Conservation (phyloP, 2,329 filamentous ascomycete genomes). For the Stemphylium beticola region DNA sequence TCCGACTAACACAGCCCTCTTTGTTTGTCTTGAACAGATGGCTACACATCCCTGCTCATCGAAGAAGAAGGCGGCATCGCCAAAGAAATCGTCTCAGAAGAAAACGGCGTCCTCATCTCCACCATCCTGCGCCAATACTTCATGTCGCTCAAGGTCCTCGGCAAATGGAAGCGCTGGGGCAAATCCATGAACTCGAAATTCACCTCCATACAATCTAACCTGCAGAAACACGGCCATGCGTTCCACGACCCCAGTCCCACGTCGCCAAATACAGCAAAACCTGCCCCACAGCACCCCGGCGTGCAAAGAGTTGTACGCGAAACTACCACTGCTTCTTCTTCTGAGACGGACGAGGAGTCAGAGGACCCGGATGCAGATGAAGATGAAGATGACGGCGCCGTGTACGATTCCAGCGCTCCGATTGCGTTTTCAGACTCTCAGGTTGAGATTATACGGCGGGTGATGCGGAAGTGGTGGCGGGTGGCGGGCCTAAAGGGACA, state of each 20-base stretch:
- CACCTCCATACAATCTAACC: slow-evolving; percentile 66
- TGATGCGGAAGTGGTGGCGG: slow-evolving; percentile 75
- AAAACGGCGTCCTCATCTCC: slow-evolving; percentile 85
- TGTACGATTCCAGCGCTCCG: slow-evolving; percentile 56
- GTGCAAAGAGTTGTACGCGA: slow-evolving; percentile 12
- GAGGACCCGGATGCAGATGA: slow-evolving; percentile 46
- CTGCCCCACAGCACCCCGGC: slow-evolving; percentile 17
- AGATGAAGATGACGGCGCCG: slow-evolving; percentile 47
- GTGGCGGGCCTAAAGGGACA: slow-evolving; percentile 66
- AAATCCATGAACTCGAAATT: slow-evolving; percentile 69
- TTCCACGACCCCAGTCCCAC: slow-evolving; percentile 50
- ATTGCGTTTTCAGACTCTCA: slow-evolving; percentile 44
- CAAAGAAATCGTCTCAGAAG: slow-evolving; percentile 81
- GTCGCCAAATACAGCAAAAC: too few species aligned
- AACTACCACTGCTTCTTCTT: background rate
- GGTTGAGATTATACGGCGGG: slow-evolving; percentile 70
- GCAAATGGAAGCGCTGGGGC: slow-evolving; percentile 77
- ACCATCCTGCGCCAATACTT: slow-evolving; percentile 91
- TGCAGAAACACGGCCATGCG: slow-evolving; percentile 62
- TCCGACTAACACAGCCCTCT: background rate
- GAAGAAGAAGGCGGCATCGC: slow-evolving; percentile 76
- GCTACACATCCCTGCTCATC: slow-evolving; percentile 77
- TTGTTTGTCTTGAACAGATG: slow-evolving; percentile 58
- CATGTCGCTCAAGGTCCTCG: slow-evolving; percentile 80
- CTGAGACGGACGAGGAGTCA: background rate